A percentile compares a stretch with the other conserved stretches of the same genome.
These are phyloP conservation scores for Kickxella alabastrina DNA, from an alignment of 192 early-diverging fungal species.

Conservation along the genomic window DNA sequence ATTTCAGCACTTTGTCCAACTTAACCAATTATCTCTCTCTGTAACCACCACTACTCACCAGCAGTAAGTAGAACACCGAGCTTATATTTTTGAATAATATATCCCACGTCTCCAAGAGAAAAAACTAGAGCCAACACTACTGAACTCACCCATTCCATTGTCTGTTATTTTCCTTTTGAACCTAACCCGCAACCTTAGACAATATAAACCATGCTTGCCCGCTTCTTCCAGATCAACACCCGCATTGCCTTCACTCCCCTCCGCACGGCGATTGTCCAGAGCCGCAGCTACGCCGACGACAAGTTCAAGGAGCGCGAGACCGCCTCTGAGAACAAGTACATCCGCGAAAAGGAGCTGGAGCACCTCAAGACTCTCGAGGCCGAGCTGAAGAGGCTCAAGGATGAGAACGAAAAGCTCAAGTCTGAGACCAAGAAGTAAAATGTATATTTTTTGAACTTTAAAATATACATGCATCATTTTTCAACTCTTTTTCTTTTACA, in stretches of 20 bases:
- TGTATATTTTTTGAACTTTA: background rate
- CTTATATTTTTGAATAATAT: no score
- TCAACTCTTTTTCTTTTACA: no score
- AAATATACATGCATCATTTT: background rate
- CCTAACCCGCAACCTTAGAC: no score
- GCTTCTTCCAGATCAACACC: constrained; percentile 22
- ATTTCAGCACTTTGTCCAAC: no score
- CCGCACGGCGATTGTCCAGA: constrained; percentile 9
- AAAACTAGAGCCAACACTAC: no score
- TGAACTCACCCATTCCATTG: no score
- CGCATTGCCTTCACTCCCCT: constrained; percentile 4
- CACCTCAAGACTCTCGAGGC: constrained; percentile 30
- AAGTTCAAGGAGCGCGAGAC: constrained; percentile 48
- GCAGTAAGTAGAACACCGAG: no score
- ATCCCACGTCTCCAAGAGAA: no score
- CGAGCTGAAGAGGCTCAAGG: constrained; percentile 34
- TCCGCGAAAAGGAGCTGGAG: constrained; percentile 40
- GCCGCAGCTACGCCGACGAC: constrained; percentile 25
- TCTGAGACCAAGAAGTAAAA: constrained; percentile 21
- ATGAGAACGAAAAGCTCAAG: constrained; percentile 27
- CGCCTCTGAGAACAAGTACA: constrained; percentile 50
- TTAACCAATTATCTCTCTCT: no score
- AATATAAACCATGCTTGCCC: constrained; percentile 34
- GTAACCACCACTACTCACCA: no score
- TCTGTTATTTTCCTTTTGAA: no score